phyloP scores from a whole-genome alignment of 2,329 filamentous ascomycete species.

The Aphanoascus verrucosus region DNA sequence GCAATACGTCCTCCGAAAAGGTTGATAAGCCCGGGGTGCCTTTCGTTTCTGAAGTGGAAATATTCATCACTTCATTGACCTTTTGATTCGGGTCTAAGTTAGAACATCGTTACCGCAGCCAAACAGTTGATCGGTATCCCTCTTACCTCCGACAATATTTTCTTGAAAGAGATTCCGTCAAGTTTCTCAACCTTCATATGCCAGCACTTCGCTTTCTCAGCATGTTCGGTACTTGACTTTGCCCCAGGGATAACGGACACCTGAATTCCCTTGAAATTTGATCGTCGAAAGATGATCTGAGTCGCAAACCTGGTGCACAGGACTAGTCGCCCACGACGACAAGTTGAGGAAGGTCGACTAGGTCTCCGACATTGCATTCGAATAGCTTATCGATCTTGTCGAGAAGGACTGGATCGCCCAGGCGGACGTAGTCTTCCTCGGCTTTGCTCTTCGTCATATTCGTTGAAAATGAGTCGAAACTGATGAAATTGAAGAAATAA shows the following conservation, averaged over 20 bases:
- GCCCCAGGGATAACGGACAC: slow-evolving; percentile 32
- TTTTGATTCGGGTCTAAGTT: slow-evolving; percentile 7
- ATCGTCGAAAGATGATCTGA: slow-evolving; percentile 35
- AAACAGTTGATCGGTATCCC: background rate
- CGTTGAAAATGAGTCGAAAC: background rate
- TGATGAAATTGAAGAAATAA: background rate
- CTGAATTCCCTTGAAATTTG: slow-evolving; percentile 17
- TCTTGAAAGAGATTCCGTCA: slow-evolving; percentile 17
- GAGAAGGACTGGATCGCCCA: slow-evolving; percentile 24
- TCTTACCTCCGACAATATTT: slow-evolving; percentile 23
- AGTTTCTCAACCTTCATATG: slow-evolving; percentile 18
- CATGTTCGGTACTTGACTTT: slow-evolving; percentile 16
- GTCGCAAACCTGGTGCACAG: slow-evolving; percentile 40
- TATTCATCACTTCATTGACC: slow-evolving; percentile 21
- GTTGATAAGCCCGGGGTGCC: slow-evolving; percentile 12
- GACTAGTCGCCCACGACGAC: slow-evolving; percentile 17
- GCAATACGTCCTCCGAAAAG: slow-evolving; percentile 37
- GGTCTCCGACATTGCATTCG: slow-evolving; percentile 26
- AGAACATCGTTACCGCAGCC: background rate
- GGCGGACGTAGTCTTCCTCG: slow-evolving; percentile 25
- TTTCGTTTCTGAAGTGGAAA: slow-evolving; percentile 16
- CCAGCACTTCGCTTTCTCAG: slow-evolving; percentile 21
- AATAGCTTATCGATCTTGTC: slow-evolving; percentile 30
- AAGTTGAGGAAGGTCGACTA: slow-evolving; percentile 23
- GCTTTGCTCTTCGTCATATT: slow-evolving; percentile 8